phyloP scores from a whole-genome alignment of 225 moss, liverwort and hornwort genomes.

The Pseudisothecium myosuroides region DNA sequence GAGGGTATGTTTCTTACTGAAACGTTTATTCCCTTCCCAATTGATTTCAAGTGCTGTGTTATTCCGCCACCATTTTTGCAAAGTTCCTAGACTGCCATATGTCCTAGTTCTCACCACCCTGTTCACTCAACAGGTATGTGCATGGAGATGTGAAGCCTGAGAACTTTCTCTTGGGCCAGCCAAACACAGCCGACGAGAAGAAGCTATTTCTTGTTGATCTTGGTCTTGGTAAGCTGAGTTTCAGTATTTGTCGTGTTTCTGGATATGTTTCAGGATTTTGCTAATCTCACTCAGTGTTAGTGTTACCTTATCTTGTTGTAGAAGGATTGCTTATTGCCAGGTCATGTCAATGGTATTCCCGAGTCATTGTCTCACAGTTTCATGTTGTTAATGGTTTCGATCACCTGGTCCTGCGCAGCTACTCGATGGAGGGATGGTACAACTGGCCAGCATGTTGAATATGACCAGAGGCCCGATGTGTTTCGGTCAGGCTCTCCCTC shows the following conservation, averaged over 20 bases:
- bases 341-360: no score
- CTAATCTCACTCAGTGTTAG: not conserved
- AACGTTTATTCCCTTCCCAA: no score
- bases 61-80: not conserved
- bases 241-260: not conserved
- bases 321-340: not conserved
- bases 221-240: slow-evolving; percentile 59
- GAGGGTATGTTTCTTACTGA: slow-evolving; percentile 30
- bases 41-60: not conserved
- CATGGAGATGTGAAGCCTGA: slow-evolving; percentile 99
- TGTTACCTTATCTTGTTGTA: no score
- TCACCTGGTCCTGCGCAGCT: slow-evolving; percentile 19
- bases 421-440: slow-evolving; percentile 99
- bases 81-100: no score
- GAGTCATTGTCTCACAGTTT: not conserved
- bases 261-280: not conserved
- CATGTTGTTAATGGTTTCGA: no score
- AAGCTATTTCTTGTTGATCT: slow-evolving; percentile 97
- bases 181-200: slow-evolving; percentile 76
- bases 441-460: slow-evolving; percentile 95
- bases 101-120: not conserved
- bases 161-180: slow-evolving; percentile 90
- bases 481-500: slow-evolving; percentile 46
- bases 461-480: slow-evolving; percentile 95
- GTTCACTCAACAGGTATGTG: slow-evolving; percentile 48